phyloP scores from a whole-genome alignment of 1,284 basidiomycete genomes.

The Ustilago xerochloae region DNA sequence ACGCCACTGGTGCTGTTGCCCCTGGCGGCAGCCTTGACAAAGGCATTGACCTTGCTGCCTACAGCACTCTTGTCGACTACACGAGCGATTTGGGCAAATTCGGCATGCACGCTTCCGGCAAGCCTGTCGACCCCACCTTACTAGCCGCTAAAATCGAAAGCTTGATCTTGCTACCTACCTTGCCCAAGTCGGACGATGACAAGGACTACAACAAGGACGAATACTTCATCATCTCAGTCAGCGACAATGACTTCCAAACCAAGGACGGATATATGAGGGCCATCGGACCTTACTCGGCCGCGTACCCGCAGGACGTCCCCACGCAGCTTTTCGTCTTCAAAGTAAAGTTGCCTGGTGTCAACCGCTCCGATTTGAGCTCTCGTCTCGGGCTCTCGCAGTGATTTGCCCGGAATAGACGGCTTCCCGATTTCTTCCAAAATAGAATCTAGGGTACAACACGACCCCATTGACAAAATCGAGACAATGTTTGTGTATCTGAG shows the following conservation, averaged over 20 bases:
- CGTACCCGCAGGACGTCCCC: conserved; percentile 68
- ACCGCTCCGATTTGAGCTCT: conserved; percentile 28
- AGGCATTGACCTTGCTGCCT: conserved; percentile 72
- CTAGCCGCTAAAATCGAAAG: conserved; percentile 79
- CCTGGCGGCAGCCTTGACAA: conserved; percentile 72
- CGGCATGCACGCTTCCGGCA: conserved; percentile 72
- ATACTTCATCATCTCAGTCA: conserved; percentile 76
- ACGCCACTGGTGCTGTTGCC: conserved; percentile 73
- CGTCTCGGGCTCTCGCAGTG: conserved; percentile 23
- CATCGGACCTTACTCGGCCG: conserved; percentile 46
- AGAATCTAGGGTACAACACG: too few relatives aligned
- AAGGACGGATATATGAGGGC: conserved; percentile 71
- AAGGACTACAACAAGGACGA: conserved; percentile 70
- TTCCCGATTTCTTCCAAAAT: too few relatives aligned
- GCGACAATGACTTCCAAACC: conserved; percentile 78
- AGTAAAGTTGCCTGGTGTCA: conserved; percentile 73
- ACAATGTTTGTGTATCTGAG: not conserved
- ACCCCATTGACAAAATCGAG: not conserved
- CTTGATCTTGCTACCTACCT: conserved; percentile 74
- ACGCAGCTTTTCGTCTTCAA: conserved; percentile 78
- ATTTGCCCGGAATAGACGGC: not conserved
- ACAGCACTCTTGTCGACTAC: conserved; percentile 73
- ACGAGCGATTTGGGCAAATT: conserved; percentile 73
- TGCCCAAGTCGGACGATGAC: conserved; percentile 71
- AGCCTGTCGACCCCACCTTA: conserved; percentile 70